phyloP scores from a whole-genome alignment of 2,329 filamentous ascomycete genomes.

The Penicillium sp. region DNA sequence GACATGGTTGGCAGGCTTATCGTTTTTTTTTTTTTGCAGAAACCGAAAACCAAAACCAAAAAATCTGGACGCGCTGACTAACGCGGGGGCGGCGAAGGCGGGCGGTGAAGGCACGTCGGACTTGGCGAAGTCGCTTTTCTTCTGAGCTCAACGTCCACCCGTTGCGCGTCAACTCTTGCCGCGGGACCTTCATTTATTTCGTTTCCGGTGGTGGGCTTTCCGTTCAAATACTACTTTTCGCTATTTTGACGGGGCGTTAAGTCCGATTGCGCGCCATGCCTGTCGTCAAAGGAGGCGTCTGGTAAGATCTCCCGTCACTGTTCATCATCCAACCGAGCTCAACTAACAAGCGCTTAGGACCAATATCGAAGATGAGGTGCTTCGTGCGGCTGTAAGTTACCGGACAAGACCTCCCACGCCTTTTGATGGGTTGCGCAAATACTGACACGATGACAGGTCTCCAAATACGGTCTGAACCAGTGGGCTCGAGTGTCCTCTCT shows the following conservation, averaged over 20 bases:
- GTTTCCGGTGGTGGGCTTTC: constrained; percentile 9
- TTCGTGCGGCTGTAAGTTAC: constrained; percentile 72
- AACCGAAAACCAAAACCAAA: constrained; percentile 25
- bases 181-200: constrained; percentile 14
- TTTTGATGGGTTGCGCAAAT: background rate
- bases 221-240: background rate
- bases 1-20: constrained; percentile 33
- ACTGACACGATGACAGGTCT: constrained; percentile 49
- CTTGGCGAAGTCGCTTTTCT: constrained; percentile 27
- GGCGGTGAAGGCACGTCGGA: constrained; percentile 24
- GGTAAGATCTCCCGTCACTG: constrained; percentile 36
- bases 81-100: constrained; percentile 25
- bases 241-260: constrained; percentile 5
- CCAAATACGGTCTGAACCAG: constrained; percentile 93
- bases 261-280: constrained; percentile 50
- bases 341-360: constrained; percentile 46
- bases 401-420: no score
- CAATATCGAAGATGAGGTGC: constrained; percentile 85
- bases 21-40: constrained; percentile 25
- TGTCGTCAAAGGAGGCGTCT: constrained; percentile 65
- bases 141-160: constrained; percentile 18
- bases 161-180: constrained; percentile 25
- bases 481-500: constrained; percentile 98
- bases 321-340: background rate
- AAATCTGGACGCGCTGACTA: constrained; percentile 35